Percentiles rank a stretch among this genome's conserved stretches.
phyloP scores from a whole-genome alignment of 768 basidiomycete genomes.

The Amanita pseudoporphyria region DNA sequence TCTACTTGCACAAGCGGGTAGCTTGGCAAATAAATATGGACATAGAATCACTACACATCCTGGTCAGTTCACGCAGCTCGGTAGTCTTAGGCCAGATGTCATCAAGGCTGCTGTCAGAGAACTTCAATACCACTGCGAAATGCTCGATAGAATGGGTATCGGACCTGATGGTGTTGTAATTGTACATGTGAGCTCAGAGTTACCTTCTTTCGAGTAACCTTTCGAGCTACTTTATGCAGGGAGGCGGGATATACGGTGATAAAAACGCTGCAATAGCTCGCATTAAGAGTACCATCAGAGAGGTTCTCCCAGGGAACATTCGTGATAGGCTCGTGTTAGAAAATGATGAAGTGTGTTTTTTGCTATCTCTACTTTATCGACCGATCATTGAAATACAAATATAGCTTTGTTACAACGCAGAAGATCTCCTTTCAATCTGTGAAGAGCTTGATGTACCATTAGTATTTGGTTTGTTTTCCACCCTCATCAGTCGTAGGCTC shows the following conservation, averaged over 20 bases:
- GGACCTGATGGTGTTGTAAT: constrained; percentile 85
- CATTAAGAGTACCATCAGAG: constrained; percentile 59
- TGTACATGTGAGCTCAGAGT: constrained; percentile 49
- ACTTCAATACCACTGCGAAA: constrained; percentile 78
- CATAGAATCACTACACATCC: constrained; percentile 85
- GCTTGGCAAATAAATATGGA: constrained; percentile 56
- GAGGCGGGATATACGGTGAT: constrained; percentile 78
- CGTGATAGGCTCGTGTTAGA: constrained; percentile 78
- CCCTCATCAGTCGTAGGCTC: constrained; percentile 2
- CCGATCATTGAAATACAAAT: not conserved
- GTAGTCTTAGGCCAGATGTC: constrained; percentile 68
- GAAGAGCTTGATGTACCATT: constrained; percentile 73
- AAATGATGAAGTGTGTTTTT: constrained; percentile 71
- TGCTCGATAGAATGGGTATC: constrained; percentile 78
- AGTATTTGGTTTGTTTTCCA: constrained; percentile 36
- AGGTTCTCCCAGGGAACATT: constrained; percentile 49
- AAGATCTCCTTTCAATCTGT: constrained; percentile 81
- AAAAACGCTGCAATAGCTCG: constrained; percentile 62
- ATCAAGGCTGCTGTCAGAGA: constrained; percentile 72
- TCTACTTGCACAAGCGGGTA: constrained; percentile 47
- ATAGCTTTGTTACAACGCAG: constrained; percentile 77
- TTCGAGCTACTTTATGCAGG: constrained; percentile 25
- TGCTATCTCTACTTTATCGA: not conserved
- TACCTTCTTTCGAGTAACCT: not conserved
- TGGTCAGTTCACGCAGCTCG: constrained; percentile 79